Evolutionary conservation across 225 moss, liverwort and hornwort genomes (phyloP), one percentile per base, ranked within the genome.

Genomic region (Antitrichia curtipendula): DNA sequence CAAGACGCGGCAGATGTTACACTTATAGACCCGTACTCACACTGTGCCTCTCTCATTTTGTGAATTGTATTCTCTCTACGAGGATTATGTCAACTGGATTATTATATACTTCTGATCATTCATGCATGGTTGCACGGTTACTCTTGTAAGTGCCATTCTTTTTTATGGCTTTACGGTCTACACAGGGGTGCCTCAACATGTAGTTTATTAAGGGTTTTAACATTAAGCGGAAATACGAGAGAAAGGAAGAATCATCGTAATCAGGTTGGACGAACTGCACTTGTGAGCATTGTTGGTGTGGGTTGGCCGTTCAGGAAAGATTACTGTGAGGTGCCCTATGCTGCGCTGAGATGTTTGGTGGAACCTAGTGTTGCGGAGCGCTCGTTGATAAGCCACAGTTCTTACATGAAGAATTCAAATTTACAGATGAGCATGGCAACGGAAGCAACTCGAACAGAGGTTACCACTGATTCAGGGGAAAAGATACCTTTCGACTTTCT

Each of bases 311-410:
- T 77, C 86, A 94, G 93, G 78, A 95, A 96, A 87, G 91, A 95
- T 54, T 95, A 94, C 54, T 94, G 78, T 29, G 96, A 97, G 66
- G 91, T 97, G 85, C 92, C 96, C 4, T 97, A 90, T 72, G 86
- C 93, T 59, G 92, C 88, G 21, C 88, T 95, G 90, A 89, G 97
- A 85, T 95, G 92, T 63, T 76, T 91, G 50, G 97, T 97, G 82
- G 92, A 97, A 89, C 95, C 96, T 32, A 88, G 80, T 47, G 87
- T 95, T 78, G 95, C 95, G 0, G 90, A 94, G 75, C 88, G 95
- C 49, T 92, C 94, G 54, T 79, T 95, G 34, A 87, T 95, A 32
- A 20, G 68, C 40, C 95, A 95, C 86, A 80, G 34, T 24, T 88
- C 91, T 11, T 95, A 95, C 59, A 82, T 95, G 89, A 95, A 89